Conservation (phyloP, 2,329 filamentous ascomycete genomes). For the Lojkania enalia region DNA sequence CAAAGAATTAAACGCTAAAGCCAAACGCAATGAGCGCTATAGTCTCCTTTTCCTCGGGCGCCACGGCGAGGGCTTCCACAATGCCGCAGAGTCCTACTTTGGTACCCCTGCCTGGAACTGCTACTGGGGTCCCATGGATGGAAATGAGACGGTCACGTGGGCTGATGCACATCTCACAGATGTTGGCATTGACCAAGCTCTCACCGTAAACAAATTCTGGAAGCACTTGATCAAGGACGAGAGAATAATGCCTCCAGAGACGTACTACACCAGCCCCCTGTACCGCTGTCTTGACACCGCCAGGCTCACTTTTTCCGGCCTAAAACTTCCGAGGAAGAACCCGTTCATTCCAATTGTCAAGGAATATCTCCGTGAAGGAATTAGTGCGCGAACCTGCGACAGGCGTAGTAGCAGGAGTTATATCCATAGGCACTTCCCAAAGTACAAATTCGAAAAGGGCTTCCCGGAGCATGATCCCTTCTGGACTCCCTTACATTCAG, state of each 20-base stretch:
- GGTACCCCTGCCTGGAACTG: constrained; percentile 72
- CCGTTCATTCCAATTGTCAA: constrained; percentile 65
- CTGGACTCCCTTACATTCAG: constrained; percentile 54
- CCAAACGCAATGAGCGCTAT: constrained; percentile 57
- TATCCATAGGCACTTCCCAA: constrained; percentile 58
- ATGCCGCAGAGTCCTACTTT: constrained; percentile 67
- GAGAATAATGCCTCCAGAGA: constrained; percentile 63
- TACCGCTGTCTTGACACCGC: constrained; percentile 66
- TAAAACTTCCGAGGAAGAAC: constrained; percentile 55
- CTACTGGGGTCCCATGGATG: constrained; percentile 67
- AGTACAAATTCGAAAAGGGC: constrained; percentile 61
- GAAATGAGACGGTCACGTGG: constrained; percentile 66
- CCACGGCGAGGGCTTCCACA: constrained; percentile 70
- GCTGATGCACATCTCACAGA: constrained; percentile 65
- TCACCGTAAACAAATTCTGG: constrained; percentile 64
- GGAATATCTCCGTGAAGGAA: constrained; percentile 66
- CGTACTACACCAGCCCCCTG: constrained; percentile 68
- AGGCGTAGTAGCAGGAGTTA: constrained; percentile 59
- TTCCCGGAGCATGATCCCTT: constrained; percentile 63
- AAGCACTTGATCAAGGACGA: constrained; percentile 52
- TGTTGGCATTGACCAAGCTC: constrained; percentile 60
- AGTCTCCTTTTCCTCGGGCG: constrained; percentile 70
- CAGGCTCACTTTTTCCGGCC: constrained; percentile 60
- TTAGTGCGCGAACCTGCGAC: constrained; percentile 71
- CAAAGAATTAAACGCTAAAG: constrained; percentile 55